Evolutionary conservation across 176 grass and related monocot genomes (phyloP), one percentile per base, ranked within the genome.

Genomic region (Triticum dicoccoides): DNA sequence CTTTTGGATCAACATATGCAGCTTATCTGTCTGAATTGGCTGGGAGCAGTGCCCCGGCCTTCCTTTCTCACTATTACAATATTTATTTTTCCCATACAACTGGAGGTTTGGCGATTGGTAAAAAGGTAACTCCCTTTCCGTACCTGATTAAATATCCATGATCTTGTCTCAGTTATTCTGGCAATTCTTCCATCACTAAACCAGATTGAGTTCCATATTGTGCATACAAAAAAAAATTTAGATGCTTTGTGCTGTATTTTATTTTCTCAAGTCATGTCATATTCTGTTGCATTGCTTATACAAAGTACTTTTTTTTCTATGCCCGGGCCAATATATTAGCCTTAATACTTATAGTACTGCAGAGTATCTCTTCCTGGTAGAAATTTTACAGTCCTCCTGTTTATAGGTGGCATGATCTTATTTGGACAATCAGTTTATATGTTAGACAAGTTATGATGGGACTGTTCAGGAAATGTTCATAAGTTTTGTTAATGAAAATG

Each of bases 31-130:
- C 82, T 37, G 81, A 90, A 86, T 69, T 98, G 56, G 89, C 93
- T 81, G 89, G 93, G 38, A 93, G 68, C 30, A 95, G 76, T 12
- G 79, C 87, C 51, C 96, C 96, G 54, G 91, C 93, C 6, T 98
- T 98, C 85, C 92, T 98, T 52, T 96, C 91, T n/a, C 93, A 98
- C 80, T 92, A 91, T 85, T 96, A 98, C 88, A 96, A 96, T 81
- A 92, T 98, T n/a, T 98, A 94, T 87, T 98, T 96, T 86, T 87
- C 93, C 20, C 93, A 98, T 81, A 82, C 84, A 76, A 91, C 93
- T 80, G 96, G 96, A 73, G 96, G 96, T 13, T 54, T 94, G 41
- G 75, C 51, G 14, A 89, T 98, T 64, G 96, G 92, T 85, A 83
- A 82, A 64, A 96, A 98, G 96, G 96, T 95, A 94, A 65, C 27